These are phyloP conservation scores for Climacium dendroides DNA, from an alignment of 225 moss, liverwort and hornwort species.

Conservation along the genomic window DNA sequence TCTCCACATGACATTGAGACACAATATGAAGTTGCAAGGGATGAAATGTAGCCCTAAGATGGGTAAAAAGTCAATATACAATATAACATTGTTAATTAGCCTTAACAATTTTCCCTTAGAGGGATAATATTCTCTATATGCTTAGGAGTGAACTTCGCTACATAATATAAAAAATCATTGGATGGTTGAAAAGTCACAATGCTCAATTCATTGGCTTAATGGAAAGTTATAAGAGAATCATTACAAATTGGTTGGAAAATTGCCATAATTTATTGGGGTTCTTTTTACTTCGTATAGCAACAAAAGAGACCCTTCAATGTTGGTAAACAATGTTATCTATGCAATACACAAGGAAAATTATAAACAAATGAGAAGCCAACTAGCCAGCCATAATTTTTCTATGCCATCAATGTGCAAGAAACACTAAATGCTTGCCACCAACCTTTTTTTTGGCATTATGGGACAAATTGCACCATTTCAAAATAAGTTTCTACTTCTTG, in stretches of 20 bases:
- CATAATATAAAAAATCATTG: neutral
- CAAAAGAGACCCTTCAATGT: fast-evolving
- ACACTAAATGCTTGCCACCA: neutral
- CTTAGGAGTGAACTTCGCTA: fast-evolving
- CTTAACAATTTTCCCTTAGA: fast-evolving
- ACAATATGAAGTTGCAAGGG: fast-evolving
- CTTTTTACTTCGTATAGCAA: fast-evolving
- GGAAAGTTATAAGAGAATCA: neutral
- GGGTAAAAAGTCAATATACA: neutral
- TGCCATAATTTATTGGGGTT: fast-evolving
- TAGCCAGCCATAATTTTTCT: neutral
- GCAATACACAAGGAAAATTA: neutral
- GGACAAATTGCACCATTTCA: too few species aligned
- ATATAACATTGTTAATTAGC: fast-evolving
- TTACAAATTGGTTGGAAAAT: fast-evolving
- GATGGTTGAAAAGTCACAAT: neutral
- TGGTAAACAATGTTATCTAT: neutral
- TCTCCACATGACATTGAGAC: fast-evolving
- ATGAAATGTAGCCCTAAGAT: neutral
- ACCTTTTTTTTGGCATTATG: too few species aligned
- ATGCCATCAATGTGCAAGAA: neutral
- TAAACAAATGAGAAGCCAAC: neutral
- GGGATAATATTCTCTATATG: fast-evolving
- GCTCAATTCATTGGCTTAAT: fast-evolving
- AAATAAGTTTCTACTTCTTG: too few species aligned